These are phyloP conservation scores for Eutrema salsugineum DNA, from an alignment of 441 rosid genomes.

Conservation along the genomic window DNA sequence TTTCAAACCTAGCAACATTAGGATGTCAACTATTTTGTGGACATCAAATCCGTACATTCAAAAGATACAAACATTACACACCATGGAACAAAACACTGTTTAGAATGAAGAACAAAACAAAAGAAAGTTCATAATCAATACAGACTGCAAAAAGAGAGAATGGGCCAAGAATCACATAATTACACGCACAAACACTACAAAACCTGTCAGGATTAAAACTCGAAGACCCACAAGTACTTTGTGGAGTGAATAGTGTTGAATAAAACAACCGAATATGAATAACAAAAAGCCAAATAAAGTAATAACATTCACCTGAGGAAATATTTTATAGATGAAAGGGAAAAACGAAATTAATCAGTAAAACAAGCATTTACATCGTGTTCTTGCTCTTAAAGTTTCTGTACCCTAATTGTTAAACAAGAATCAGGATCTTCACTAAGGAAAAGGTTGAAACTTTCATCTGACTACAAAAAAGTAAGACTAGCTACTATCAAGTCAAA, in stretches of 20 bases:
- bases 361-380: background rate
- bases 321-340: background rate
- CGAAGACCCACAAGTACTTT: background rate
- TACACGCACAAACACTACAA: constrained; percentile 8
- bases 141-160: background rate
- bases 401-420: background rate
- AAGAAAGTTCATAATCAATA: background rate
- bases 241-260: background rate
- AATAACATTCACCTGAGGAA: background rate
- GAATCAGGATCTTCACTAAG: constrained; percentile 19
- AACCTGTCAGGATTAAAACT: background rate
- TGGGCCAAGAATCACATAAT: background rate
- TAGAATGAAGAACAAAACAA: constrained; percentile 14
- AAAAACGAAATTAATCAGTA: background rate
- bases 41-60: background rate
- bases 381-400: background rate
- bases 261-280: background rate
- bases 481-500: constrained; percentile 10
- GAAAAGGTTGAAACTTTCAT: background rate
- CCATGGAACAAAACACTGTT: constrained; percentile 22
- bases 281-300: background rate
- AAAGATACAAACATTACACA: constrained; percentile 3
- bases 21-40: constrained; percentile 20
- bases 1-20: constrained; percentile 12
- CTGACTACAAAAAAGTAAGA: background rate